These are phyloP conservation scores for Fusarium sp. DNA, from an alignment of 2,329 filamentous ascomycete species.

Conservation along the genomic window DNA sequence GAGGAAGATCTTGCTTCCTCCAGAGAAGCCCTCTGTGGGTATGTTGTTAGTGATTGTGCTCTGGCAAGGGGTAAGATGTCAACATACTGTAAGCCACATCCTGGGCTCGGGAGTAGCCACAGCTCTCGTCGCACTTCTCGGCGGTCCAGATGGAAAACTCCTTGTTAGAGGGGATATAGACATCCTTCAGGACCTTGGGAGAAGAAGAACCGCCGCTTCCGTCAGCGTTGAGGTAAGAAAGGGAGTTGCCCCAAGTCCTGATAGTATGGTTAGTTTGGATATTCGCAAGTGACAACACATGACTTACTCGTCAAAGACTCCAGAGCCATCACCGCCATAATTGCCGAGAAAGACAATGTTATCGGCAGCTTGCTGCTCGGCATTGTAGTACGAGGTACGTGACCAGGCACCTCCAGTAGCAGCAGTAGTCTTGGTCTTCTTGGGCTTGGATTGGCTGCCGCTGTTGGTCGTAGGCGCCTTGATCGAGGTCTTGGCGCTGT, in stretches of 20 bases:
- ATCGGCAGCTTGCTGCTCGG: conserved; percentile 52
- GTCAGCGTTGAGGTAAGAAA: conserved; percentile 59
- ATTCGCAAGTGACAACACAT: neutral
- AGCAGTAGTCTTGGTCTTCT: conserved; percentile 22
- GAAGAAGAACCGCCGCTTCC: conserved; percentile 53
- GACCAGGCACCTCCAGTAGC: conserved; percentile 50
- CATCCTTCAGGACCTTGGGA: conserved; percentile 55
- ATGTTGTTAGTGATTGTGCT: conserved; percentile 7
- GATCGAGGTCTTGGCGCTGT: conserved; percentile 13
- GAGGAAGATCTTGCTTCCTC: conserved; percentile 78
- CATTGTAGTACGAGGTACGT: conserved; percentile 60
- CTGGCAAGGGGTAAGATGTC: neutral
- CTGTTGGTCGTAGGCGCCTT: conserved; percentile 25
- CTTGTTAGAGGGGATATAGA: conserved; percentile 54
- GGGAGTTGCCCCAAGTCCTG: conserved; percentile 58
- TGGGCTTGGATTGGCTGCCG: neutral
- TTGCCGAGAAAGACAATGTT: conserved; percentile 63
- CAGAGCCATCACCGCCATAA: conserved; percentile 57
- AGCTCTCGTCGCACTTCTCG: conserved; percentile 55
- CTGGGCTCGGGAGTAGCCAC: conserved; percentile 57
- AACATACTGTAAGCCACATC: conserved; percentile 59
- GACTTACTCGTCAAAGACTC: conserved; percentile 58
- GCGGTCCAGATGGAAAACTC: conserved; percentile 62
- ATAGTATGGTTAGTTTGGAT: conserved; percentile 12
- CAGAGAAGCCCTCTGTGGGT: conserved; percentile 74